These are phyloP conservation scores for Ophiostoma australiae DNA, from an alignment of 2,329 filamentous ascomycete species.

Conservation along the genomic window DNA sequence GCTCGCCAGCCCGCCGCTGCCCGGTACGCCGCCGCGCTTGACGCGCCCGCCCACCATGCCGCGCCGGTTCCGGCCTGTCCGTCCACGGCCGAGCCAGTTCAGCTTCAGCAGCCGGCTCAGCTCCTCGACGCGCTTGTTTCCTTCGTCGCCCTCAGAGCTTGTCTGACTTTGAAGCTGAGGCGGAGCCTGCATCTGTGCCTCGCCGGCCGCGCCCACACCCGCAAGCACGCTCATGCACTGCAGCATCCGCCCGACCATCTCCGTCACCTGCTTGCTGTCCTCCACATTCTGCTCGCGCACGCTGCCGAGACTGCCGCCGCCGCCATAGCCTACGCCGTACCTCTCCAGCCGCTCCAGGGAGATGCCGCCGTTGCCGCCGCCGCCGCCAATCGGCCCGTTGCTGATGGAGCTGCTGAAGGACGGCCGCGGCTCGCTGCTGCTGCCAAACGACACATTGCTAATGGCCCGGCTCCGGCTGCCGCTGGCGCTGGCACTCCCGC, in stretches of 20 bases:
- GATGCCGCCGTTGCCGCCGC: slow-evolving; percentile 15
- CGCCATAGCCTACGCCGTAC: slow-evolving; percentile 25
- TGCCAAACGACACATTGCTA: slow-evolving; percentile 71
- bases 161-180: slow-evolving; percentile 29
- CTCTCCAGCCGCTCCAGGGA: slow-evolving; percentile 21
- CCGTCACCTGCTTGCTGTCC: slow-evolving; percentile 75
- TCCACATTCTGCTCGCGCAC: slow-evolving; percentile 57
- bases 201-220: slow-evolving; percentile 45
- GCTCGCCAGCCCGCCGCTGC: not conserved
- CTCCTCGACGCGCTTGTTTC: slow-evolving; percentile 73
- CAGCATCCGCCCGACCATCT: slow-evolving; percentile 91
- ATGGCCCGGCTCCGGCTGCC: slow-evolving; percentile 71
- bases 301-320: slow-evolving; percentile 31
- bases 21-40: slow-evolving; percentile 36
- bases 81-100: slow-evolving; percentile 89
- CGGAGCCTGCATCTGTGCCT: not conserved
- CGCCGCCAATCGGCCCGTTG: slow-evolving; percentile 28
- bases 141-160: slow-evolving; percentile 58
- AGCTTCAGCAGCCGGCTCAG: slow-evolving; percentile 85
- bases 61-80: slow-evolving; percentile 81
- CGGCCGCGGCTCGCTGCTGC: slow-evolving; percentile 44
- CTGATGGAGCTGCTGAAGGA: slow-evolving; percentile 34
- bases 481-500: slow-evolving; percentile 41
- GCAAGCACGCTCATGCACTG: slow-evolving; percentile 92
- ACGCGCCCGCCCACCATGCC: slow-evolving; percentile 75